Conservation (phyloP, 2,329 filamentous ascomycete species). For the Stagonosporopsis tanaceti region DNA sequence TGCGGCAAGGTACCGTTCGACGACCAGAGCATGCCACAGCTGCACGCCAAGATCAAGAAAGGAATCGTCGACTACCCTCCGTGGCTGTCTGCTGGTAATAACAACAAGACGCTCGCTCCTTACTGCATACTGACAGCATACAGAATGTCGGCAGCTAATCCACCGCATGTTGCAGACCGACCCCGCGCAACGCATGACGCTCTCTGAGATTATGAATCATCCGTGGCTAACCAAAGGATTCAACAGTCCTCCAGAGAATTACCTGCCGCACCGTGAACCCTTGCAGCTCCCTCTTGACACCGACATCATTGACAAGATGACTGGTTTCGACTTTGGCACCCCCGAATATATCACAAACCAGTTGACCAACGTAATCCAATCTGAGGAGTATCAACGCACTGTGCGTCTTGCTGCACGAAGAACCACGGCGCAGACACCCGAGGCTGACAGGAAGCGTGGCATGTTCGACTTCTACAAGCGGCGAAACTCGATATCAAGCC, state of each 20-base stretch:
- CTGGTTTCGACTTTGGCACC: conserved; percentile 94
- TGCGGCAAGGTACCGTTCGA: conserved; percentile 99
- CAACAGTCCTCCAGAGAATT: conserved; percentile 85
- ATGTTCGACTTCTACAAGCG: conserved; percentile 99
- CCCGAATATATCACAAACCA: conserved; percentile 83
- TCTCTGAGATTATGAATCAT: conserved; percentile 92
- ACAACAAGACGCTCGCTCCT: background rate
- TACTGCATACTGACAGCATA: conserved; percentile 13
- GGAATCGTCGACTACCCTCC: conserved; percentile 94
- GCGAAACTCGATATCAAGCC: conserved; percentile 85
- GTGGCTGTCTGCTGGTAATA: conserved; percentile 86
- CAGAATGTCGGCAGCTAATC: conserved; percentile 93
- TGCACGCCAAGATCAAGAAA: conserved; percentile 99
- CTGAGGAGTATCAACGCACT: conserved; percentile 90
- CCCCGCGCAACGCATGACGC: conserved; percentile 81
- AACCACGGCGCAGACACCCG: conserved; percentile 63
- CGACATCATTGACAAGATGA: conserved; percentile 90
- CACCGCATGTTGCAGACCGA: conserved; percentile 96
- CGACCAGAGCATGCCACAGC: conserved; percentile 97
- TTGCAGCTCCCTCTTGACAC: conserved; percentile 83
- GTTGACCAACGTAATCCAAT: conserved; percentile 85
- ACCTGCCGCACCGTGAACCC: conserved; percentile 82
- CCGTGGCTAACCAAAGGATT: conserved; percentile 97
- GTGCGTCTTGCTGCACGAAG: conserved; percentile 75
- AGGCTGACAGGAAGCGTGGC: conserved; percentile 80